Base-by-base conservation (phyloP, 129 eudicot species). In the Saussurea involucrata region DNA sequence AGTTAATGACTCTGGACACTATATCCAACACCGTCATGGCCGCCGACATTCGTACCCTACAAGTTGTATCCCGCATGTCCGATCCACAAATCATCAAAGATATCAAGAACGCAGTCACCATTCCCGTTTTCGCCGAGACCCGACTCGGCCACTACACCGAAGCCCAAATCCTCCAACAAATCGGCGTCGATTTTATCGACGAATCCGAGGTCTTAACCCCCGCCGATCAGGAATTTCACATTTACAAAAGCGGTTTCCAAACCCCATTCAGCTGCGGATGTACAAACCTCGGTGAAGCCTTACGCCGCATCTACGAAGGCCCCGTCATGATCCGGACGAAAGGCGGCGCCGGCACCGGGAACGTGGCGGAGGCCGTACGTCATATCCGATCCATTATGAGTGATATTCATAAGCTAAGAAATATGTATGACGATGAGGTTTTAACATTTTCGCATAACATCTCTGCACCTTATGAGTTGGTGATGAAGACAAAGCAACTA, bases 11-110 rank as follows among this genome's bases (percentile, higher is more conserved):
- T n/a, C n/a, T n/a, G n/a, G n/a, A n/a, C n/a, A n/a, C n/a, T n/a
- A n/a, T n/a, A n/a, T n/a, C n/a, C n/a, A n/a, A n/a, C 76, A 90
- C 94, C 74, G 94, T 89, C 67, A 89, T 89, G 89, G 90, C 94
- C 9, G 94, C 94, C 34, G 90, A 89, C 74, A 89, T 89, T 73
- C 90, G 90, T 12, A 88, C 87, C 4, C 85, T 84, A 29, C 87
- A 89, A 40, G 87, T 88, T 27, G 90, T 84, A 6, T 88, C 90
- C 27, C 85, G 94, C 3, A 89, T 89, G 90, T 71, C 87, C 22
- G 94, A 89, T 77, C 90, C 90, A 0, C 90, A 89, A 65, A 78
- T 86, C 17, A 89, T 89, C 69, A 89, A 86, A 75, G 94, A 89
- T 0, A 89, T 89, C 73, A 86, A 89, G 24, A 85, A 80, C 25